phyloP scores from a whole-genome alignment of 1,284 basidiomycete genomes.

The Laetiporus sulphureus region DNA sequence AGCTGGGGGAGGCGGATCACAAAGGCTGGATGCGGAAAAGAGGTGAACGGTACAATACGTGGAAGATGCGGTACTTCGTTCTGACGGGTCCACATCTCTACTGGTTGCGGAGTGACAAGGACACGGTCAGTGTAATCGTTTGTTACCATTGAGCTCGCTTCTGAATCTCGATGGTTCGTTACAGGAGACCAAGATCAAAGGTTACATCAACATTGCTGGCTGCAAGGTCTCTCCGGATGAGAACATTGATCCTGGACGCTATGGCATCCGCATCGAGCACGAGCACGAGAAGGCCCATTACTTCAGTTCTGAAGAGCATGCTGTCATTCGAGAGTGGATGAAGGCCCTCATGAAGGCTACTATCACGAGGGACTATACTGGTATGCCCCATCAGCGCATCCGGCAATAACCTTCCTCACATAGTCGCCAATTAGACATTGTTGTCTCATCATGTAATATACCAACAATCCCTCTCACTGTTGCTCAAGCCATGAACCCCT shows the following conservation, averaged over 20 bases:
- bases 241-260: conserved; percentile 86
- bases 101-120: conserved; percentile 67
- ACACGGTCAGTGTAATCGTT: conserved; percentile 48
- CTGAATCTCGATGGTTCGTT: conserved; percentile 2
- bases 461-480: conserved; percentile 93
- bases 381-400: conserved; percentile 31
- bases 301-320: conserved; percentile 89
- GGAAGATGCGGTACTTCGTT: conserved; percentile 94
- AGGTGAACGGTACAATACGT: conserved; percentile 88
- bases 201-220: conserved; percentile 87
- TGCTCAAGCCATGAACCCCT: conserved; percentile 93
- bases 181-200: conserved; percentile 92
- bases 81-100: conserved; percentile 91
- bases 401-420: too few species aligned
- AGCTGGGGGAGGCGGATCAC: conserved; percentile 86
- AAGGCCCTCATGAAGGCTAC: conserved; percentile 99
- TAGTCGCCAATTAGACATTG: too few species aligned
- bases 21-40: conserved; percentile 95
- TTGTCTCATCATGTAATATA: conserved; percentile 95
- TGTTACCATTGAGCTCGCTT: not conserved
- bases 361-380: conserved; percentile 87
- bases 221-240: conserved; percentile 95
- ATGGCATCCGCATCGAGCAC: conserved; percentile 94
- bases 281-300: conserved; percentile 84
- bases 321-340: conserved; percentile 93